A percentile compares a stretch with the other conserved stretches of the same genome.
Conservation (phyloP, 345 rosid genomes). For the Durio zibethinus region DNA sequence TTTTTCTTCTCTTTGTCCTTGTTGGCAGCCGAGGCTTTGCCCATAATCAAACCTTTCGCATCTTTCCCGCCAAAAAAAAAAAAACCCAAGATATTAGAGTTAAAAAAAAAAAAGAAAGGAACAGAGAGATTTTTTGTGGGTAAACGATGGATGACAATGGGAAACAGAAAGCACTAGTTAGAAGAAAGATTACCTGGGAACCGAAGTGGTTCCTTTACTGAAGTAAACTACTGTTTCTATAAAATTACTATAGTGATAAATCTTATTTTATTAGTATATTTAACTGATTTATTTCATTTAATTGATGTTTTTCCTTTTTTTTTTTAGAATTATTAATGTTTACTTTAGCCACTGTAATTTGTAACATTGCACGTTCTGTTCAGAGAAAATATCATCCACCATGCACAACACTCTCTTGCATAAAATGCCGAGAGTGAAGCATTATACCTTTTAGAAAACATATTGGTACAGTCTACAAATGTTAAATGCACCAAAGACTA, state of each 20-base stretch:
- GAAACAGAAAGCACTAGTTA: too few relatives aligned
- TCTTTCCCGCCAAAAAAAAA: constrained; percentile 30
- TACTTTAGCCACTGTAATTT: too few relatives aligned
- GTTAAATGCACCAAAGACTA: background rate
- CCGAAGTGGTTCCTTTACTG: background rate
- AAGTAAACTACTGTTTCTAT: background rate
- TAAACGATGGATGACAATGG: background rate
- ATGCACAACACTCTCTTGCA: too few relatives aligned
- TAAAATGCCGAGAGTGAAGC: too few relatives aligned
- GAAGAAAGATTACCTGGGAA: background rate
- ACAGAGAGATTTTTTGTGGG: background rate
- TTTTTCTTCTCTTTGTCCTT: constrained; percentile 62
- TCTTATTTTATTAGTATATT: background rate
- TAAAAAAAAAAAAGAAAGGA: too few relatives aligned
- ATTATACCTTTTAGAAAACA: too few relatives aligned
- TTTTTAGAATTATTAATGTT: too few relatives aligned
- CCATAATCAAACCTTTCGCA: constrained; percentile 56
- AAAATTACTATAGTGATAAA: background rate
- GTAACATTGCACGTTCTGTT: too few relatives aligned
- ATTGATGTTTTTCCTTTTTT: too few relatives aligned
- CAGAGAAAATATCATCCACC: too few relatives aligned
- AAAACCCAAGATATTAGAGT: background rate
- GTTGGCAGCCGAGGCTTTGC: constrained; percentile 32
- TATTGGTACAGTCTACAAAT: background rate
- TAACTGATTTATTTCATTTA: too few relatives aligned